Evolutionary conservation across 768 basidiomycete species (phyloP), one percentile per base, ranked within the genome.

Genomic region (Mycena olivaceomarginata): DNA sequence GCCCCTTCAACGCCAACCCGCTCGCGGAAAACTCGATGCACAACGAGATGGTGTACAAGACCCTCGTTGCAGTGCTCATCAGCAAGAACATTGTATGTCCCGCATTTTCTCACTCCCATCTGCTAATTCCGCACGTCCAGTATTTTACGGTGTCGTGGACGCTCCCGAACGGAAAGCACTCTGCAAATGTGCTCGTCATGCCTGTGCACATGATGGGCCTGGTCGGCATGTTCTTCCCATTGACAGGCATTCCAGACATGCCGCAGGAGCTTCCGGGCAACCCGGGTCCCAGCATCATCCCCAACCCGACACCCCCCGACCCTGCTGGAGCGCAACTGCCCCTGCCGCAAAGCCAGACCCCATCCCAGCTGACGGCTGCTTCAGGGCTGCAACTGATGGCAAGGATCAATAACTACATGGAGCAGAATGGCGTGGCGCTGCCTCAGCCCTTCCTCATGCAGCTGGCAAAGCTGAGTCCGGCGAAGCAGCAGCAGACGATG

Each of bases 91-190:
- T 90, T 22, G 93, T 94, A 73, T 67, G 91, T 85, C 1, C 46
- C 25, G 48, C 65, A 37, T 59, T 63, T n/a, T 70, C 10, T 31
- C 16, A 22, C 25, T 57, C 5, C 45, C 59, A 15, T 4, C n/a
- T 4, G 31, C 31, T 13, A 48, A 65, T 41, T 80, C 74, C 16
- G 25, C 2, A 18, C 51, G 51, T 56, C 13, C 73, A 93, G 92
- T 93, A 87, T 67, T 91, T 91, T n/a, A 84, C 88, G 25, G 86
- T 88, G 8, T 86, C 88, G 20, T 93, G 92, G 91, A 83, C 82
- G 20, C 82, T 86, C 12, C 88, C 89, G 2, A 84, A 82, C 15
- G 91, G 90, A 0, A 80, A 76, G 25, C 83, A 85, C n/a, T 87
- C 88, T 40, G 86, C 86, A 37, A 90, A 90, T 59, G 85, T 90